phyloP scores from a whole-genome alignment of 176 grass and related monocot genomes.

The Paspalum notatum region DNA sequence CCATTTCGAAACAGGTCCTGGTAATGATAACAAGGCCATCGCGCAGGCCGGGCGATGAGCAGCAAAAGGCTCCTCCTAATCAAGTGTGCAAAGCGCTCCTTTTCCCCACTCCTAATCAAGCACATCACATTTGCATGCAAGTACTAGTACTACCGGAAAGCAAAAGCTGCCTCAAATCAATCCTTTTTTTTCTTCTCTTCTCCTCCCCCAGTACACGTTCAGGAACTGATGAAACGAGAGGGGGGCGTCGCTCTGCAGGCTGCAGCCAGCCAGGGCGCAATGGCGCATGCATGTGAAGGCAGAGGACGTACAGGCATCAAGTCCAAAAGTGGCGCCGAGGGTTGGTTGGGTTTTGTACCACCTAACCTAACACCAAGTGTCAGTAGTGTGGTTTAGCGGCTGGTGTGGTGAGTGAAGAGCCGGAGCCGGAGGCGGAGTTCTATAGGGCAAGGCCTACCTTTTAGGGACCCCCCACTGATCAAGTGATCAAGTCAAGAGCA shows the following conservation, averaged over 20 bases:
- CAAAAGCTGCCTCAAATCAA: not conserved
- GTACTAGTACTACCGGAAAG: slow-evolving; percentile 3
- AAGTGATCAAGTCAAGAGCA: slow-evolving; percentile 18
- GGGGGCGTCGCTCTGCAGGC: no score
- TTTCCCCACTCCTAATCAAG: no score
- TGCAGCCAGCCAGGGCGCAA: not conserved
- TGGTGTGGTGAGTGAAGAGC: not conserved
- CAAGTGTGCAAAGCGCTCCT: no score
- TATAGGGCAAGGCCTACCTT: not conserved
- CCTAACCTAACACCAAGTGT: not conserved
- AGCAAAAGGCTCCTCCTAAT: not conserved
- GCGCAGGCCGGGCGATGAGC: not conserved
- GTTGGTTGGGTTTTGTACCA: slow-evolving; percentile 33
- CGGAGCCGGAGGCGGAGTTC: not conserved
- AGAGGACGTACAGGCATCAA: slow-evolving; percentile 46
- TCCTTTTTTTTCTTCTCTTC: not conserved
- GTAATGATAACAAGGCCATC: not conserved
- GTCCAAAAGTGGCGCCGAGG: slow-evolving; percentile 43
- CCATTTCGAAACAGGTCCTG: not conserved
- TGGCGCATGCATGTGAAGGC: slow-evolving; percentile 38
- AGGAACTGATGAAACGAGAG: no score
- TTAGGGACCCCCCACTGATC: no score
- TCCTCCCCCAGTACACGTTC: no score
- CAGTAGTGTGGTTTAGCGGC: not conserved
- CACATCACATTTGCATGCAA: no score